Percentiles rank a stretch among this genome's conserved stretches.
Evolutionary conservation across 1,284 basidiomycete genomes (phyloP).

Genomic region (Cryptococcus sp.): DNA sequence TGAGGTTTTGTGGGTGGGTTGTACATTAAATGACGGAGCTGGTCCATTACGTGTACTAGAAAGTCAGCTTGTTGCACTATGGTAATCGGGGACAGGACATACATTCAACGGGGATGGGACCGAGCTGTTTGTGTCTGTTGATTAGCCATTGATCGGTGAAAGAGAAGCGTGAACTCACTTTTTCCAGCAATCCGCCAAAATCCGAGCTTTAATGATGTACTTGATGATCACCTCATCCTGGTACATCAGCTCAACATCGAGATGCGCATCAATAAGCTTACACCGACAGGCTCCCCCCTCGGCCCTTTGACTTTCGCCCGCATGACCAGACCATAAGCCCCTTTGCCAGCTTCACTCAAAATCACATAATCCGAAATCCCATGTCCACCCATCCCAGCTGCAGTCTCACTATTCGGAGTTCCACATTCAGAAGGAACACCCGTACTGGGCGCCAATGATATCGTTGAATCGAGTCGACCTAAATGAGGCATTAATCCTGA

Average conservation of each 20-base stretch:
- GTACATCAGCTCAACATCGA: conserved; percentile 50
- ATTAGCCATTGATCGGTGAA: background rate
- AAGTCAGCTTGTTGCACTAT: background rate
- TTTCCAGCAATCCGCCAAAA: conserved; percentile 99
- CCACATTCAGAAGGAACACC: conserved; percentile 38
- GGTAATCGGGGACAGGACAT: conserved; percentile 14
- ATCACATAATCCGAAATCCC: conserved; percentile 57
- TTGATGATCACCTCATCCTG: conserved; percentile 77
- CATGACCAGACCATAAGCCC: conserved; percentile 97
- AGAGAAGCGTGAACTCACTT: conserved; percentile 46
- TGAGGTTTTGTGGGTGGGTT: conserved; percentile 60
- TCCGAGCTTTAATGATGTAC: conserved; percentile 96
- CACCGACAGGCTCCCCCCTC: conserved; percentile 69
- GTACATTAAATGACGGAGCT: conserved; percentile 72
- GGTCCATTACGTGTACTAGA: conserved; percentile 79
- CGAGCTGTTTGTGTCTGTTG: conserved; percentile 73
- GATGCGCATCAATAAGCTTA: conserved; percentile 51
- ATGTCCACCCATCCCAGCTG: conserved; percentile 42
- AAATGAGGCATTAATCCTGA: conserved; percentile 9
- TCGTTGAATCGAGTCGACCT: conserved; percentile 28
- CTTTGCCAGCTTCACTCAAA: conserved; percentile 81
- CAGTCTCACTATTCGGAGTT: conserved; percentile 40
- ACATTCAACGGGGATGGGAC: conserved; percentile 95
- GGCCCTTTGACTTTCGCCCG: conserved; percentile 71
- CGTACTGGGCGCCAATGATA: conserved; percentile 42